phyloP scores from a whole-genome alignment of 2,329 filamentous ascomycete species.

The Alternaria metachromatica region DNA sequence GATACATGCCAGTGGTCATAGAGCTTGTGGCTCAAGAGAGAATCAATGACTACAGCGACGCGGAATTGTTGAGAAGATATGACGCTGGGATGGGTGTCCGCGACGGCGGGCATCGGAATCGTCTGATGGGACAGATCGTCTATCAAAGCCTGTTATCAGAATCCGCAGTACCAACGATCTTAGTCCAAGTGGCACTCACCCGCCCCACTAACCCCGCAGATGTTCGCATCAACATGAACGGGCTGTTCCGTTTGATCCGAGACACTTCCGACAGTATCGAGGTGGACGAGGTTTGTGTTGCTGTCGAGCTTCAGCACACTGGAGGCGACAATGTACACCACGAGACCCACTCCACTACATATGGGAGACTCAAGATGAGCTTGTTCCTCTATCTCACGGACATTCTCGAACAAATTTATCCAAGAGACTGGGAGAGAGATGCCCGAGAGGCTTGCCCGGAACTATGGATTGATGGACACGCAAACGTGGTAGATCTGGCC shows the following conservation, averaged over 20 bases:
- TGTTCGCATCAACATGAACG: neutral
- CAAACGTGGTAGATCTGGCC: neutral
- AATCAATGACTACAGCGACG: neutral
- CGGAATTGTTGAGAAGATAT: neutral
- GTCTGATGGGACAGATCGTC: neutral
- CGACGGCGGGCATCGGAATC: neutral
- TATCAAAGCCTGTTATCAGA: neutral
- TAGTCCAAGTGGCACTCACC: neutral
- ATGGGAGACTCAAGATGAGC: neutral
- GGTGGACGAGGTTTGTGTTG: neutral
- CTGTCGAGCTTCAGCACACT: neutral
- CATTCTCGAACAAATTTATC: neutral
- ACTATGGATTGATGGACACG: neutral
- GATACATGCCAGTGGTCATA: neutral
- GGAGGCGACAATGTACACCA: too few relatives aligned
- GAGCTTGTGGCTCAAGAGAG: neutral
- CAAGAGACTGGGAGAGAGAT: neutral
- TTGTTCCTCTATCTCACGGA: neutral
- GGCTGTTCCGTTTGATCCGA: neutral
- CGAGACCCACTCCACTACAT: neutral
- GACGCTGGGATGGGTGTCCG: neutral
- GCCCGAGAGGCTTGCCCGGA: too few relatives aligned
- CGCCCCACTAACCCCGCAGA: neutral
- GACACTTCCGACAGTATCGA: neutral
- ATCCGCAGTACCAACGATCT: neutral